A percentile compares a stretch with the other conserved stretches of the same genome.
phyloP scores from a whole-genome alignment of 2,329 filamentous ascomycete genomes.

The Anthostomella pinea region DNA sequence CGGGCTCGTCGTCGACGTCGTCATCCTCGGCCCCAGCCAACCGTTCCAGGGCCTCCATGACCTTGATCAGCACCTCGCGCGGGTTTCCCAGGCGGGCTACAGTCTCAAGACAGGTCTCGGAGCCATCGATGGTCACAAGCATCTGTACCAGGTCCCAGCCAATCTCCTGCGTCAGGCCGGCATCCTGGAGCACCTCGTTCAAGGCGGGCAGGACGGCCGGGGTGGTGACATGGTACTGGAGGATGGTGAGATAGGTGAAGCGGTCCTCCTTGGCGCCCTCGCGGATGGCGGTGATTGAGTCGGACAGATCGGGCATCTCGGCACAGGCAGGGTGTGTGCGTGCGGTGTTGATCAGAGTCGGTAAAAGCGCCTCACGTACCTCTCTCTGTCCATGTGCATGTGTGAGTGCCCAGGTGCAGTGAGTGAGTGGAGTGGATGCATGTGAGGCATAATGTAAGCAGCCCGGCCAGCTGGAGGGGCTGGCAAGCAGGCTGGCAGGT shows the following conservation, averaged over 20 bases:
- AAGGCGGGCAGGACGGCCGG: slow-evolving; percentile 65
- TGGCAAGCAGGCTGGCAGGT: too few relatives aligned
- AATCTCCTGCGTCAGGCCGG: slow-evolving; percentile 68
- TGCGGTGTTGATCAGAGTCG: too few relatives aligned
- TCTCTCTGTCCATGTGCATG: too few relatives aligned
- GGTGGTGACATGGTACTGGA: slow-evolving; percentile 66
- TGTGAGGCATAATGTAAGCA: too few relatives aligned
- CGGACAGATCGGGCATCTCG: slow-evolving; percentile 26
- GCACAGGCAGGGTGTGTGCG: too few relatives aligned
- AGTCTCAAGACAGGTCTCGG: slow-evolving; percentile 69
- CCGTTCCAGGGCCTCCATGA: slow-evolving; percentile 67
- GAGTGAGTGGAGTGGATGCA: too few relatives aligned
- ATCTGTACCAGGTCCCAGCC: slow-evolving; percentile 82
- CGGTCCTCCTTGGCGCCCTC: slow-evolving; percentile 49
- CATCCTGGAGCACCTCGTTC: slow-evolving; percentile 66
- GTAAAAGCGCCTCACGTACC: too few relatives aligned
- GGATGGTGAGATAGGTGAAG: slow-evolving; percentile 74
- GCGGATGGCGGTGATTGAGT: slow-evolving; percentile 30
- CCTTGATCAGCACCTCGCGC: slow-evolving; percentile 76
- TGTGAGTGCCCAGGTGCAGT: too few relatives aligned
- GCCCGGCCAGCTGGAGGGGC: too few relatives aligned
- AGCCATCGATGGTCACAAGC: slow-evolving; percentile 64
- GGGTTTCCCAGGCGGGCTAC: slow-evolving; percentile 77
- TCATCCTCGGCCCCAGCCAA: slow-evolving; percentile 47
- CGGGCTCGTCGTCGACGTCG: slow-evolving; percentile 39